Percentiles rank a stretch among this genome's conserved stretches.
phyloP scores from a whole-genome alignment of 208 protist species.

The Balamuthia mandrillaris region DNA sequence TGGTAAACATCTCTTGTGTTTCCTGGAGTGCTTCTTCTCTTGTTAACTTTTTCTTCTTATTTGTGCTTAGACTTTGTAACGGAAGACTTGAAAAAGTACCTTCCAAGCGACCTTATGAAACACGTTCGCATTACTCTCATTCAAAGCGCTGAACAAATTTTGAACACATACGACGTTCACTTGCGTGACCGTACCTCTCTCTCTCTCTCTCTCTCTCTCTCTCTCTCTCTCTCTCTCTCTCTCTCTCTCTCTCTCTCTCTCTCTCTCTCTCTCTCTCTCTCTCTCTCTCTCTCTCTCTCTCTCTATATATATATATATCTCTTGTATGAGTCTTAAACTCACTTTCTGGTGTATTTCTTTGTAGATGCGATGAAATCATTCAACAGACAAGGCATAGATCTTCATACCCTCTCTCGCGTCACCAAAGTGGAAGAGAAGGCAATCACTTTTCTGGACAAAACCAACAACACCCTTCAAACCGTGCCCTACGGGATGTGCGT shows the following conservation, averaged over 20 bases:
- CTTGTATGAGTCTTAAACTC: no score
- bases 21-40: background rate
- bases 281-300: no score
- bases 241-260: no score
- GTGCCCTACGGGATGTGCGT: conserved; percentile 32
- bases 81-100: conserved; percentile 16
- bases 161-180: conserved; percentile 10
- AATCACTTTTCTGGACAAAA: background rate
- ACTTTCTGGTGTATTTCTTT: no score
- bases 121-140: conserved; percentile 26
- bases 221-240: background rate
- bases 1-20: background rate
- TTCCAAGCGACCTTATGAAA: background rate
- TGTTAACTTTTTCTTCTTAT: background rate
- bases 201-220: background rate
- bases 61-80: background rate
- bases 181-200: background rate
- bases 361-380: no score
- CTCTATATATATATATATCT: no score
- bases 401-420: no score
- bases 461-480: background rate
- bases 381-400: no score
- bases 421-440: background rate
- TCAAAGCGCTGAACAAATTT: background rate
- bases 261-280: no score